These are phyloP conservation scores for Arthrobotrys pseudoclavata DNA, from an alignment of 2,329 filamentous ascomycete species.

Conservation along the genomic window DNA sequence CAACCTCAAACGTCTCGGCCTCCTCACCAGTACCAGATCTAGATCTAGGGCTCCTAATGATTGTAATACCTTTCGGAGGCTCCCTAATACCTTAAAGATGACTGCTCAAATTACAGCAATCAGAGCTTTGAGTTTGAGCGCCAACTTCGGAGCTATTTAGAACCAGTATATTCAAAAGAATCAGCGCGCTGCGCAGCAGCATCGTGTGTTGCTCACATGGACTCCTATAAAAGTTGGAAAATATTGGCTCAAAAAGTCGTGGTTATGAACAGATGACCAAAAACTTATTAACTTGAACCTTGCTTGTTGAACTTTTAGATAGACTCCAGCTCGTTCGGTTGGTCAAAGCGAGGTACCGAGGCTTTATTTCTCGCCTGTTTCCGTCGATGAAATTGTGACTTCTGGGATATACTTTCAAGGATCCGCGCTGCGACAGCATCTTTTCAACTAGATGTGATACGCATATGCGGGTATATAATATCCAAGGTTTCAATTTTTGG, in stretches of 20 bases:
- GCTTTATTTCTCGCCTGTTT: conserved; percentile 28
- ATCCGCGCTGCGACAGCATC: neutral
- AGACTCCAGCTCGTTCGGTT: conserved; percentile 5
- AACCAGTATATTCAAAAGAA: neutral
- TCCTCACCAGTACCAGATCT: neutral
- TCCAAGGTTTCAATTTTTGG: conserved; percentile 15
- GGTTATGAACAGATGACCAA: conserved; percentile 5
- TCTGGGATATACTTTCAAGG: conserved; percentile 14
- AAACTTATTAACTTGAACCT: conserved; percentile 13
- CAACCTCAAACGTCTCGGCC: conserved; percentile 30
- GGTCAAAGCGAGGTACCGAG: conserved; percentile 16
- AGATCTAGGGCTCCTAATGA: conserved; percentile 1
- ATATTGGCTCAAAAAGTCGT: conserved; percentile 11
- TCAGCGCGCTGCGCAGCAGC: neutral
- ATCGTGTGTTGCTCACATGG: conserved; percentile 1
- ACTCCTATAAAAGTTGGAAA: conserved; percentile 3
- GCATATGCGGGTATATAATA: conserved; percentile 14
- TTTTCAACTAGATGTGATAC: conserved; percentile 2
- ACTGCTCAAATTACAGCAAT: no score
- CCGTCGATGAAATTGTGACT: conserved; percentile 16
- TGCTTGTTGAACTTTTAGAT: neutral
- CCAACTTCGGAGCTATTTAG: conserved; percentile 11
- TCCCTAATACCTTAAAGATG: neutral
- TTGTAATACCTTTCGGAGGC: conserved; percentile 11
- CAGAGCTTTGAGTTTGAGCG: neutral